Evolutionary conservation across 163 green algal genomes (phyloP).

Genomic region (Chlorella variabilis): DNA sequence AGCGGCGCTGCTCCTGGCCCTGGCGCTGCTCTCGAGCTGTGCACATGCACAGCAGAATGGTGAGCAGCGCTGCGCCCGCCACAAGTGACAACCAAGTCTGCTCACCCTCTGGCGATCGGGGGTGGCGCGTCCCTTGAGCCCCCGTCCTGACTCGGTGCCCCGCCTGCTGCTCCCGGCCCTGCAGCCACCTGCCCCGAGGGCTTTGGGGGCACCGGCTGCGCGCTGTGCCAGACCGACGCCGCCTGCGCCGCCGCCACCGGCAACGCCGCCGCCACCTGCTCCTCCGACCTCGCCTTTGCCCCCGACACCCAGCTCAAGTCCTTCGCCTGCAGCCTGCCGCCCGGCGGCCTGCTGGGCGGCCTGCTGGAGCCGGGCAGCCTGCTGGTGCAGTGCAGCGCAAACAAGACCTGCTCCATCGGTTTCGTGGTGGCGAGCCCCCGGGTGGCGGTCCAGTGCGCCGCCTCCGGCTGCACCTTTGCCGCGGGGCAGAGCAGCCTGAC

Average conservation of each 20-base stretch:
- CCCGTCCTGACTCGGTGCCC: not conserved
- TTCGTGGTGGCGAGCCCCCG: conserved; percentile 31
- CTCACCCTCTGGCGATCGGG: not conserved
- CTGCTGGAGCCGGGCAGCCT: conserved; percentile 21
- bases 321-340: conserved; percentile 30
- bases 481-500: conserved; percentile 24
- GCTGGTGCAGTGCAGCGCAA: conserved; percentile 34
- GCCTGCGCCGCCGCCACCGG: conserved; percentile 35
- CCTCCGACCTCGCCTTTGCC: conserved; percentile 14
- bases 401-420: conserved; percentile 28
- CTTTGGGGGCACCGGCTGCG: conserved; percentile 44
- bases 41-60: conserved; percentile 4
- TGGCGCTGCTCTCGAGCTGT: not conserved
- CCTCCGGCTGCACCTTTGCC: conserved; percentile 29
- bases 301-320: conserved; percentile 31
- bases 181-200: conserved; percentile 37
- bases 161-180: not conserved
- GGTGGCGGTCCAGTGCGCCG: conserved; percentile 34
- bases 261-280: conserved; percentile 39
- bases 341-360: not conserved
- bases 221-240: conserved; percentile 36
- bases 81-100: not conserved
- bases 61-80: not conserved
- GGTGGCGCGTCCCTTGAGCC: no score
- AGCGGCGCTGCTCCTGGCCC: no score